Conservation (phyloP, 164 flowering plant genomes). For the Sedum album region DNA sequence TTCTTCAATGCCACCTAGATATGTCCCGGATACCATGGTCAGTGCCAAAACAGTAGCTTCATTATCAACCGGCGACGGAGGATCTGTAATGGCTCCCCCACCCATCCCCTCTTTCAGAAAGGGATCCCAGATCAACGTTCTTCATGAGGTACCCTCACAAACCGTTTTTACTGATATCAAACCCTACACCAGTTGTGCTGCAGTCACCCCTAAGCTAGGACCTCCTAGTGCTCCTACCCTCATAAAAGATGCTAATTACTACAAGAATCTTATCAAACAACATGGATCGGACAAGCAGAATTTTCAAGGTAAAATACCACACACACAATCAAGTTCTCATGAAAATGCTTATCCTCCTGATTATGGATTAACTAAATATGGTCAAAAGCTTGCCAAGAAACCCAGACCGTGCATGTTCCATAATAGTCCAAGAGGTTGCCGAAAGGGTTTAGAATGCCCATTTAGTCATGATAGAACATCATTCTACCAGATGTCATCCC, state of each 20-base stretch:
- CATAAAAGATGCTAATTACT: conserved; percentile 57
- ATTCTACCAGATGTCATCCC: conserved; percentile 21
- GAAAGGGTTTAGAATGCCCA: conserved; percentile 70
- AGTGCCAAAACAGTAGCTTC: background rate
- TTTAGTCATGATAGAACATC: conserved; percentile 45
- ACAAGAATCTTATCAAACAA: conserved; percentile 81
- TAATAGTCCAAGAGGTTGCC: conserved; percentile 74
- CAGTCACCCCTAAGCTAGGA: background rate
- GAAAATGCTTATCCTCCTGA: conserved; percentile 17
- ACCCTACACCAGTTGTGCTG: background rate
- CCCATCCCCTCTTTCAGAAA: background rate
- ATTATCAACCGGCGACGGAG: background rate
- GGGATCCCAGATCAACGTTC: background rate
- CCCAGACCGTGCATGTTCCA: conserved; percentile 71
- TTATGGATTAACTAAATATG: conserved; percentile 21
- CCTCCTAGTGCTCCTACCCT: conserved; percentile 14
- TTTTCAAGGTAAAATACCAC: too few species aligned
- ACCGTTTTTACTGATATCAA: background rate
- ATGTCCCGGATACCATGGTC: background rate
- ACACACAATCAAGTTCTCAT: conserved; percentile 20
- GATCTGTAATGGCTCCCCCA: background rate
- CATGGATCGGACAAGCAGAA: conserved; percentile 69
- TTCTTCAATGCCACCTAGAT: background rate
- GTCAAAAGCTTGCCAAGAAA: conserved; percentile 34
- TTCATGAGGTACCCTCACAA: background rate